Conservation (phyloP, 495 filamentous ascomycete species). For the Hypoxylon cercidicola region DNA sequence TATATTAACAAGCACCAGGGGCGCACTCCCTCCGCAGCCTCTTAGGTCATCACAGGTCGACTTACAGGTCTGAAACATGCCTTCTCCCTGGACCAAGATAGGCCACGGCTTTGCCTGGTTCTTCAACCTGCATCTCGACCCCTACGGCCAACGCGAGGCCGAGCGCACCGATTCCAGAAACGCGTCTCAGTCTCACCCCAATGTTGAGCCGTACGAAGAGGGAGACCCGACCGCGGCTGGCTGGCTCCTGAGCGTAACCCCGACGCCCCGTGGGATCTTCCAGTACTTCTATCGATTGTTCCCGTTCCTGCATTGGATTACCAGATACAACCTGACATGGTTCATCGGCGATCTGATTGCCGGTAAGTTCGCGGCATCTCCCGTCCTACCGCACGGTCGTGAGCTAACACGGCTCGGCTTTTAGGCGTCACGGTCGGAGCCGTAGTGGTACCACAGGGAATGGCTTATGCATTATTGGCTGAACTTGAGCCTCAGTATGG, state of each 20-base stretch:
- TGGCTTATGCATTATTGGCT: constrained; percentile 72
- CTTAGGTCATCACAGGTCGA: constrained; percentile 6
- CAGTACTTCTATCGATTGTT: constrained; percentile 42
- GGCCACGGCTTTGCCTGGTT: constrained; percentile 41
- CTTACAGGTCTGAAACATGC: constrained; percentile 35
- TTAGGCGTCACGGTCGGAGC: constrained; percentile 49
- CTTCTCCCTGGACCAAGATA: constrained; percentile 29
- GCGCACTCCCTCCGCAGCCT: constrained; percentile 20
- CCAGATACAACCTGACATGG: constrained; percentile 63
- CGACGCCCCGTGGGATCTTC: constrained; percentile 29
- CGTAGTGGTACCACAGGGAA: constrained; percentile 70
- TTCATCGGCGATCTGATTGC: constrained; percentile 60
- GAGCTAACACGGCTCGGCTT: constrained; percentile 46
- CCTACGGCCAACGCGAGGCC: constrained; percentile 31
- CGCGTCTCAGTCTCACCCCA: constrained; percentile 33
- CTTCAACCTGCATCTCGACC: constrained; percentile 39
- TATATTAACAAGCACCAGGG: constrained; percentile 7
- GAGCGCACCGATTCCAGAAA: constrained; percentile 27
- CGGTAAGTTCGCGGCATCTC: constrained; percentile 44
- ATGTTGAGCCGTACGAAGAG: constrained; percentile 37
- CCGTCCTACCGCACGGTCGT: constrained; percentile 4
- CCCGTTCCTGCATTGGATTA: constrained; percentile 62
- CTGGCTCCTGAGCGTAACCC: constrained; percentile 35
- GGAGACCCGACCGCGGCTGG: constrained; percentile 28
- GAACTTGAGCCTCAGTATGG: constrained; percentile 67